Percentiles rank a stretch among this genome's conserved stretches.
phyloP scores from a whole-genome alignment of 2,329 filamentous ascomycete species.

The Trichoderma sp. region DNA sequence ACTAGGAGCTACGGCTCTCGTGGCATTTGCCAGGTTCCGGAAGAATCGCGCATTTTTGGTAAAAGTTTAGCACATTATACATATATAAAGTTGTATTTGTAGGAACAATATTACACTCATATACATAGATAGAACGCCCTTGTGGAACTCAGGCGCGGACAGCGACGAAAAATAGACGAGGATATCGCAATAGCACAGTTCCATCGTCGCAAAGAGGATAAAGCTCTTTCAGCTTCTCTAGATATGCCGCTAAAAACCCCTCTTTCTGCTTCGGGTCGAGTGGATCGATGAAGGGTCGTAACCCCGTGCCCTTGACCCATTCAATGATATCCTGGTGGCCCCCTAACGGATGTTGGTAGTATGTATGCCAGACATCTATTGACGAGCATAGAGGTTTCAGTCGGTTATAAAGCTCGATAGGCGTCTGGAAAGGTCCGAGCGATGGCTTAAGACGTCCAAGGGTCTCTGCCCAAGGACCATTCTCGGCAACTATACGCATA shows the following conservation, averaged over 20 bases:
- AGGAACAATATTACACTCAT: background rate
- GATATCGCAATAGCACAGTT: conserved; percentile 53
- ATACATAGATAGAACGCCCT: background rate
- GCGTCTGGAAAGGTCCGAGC: conserved; percentile 48
- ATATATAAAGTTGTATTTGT: background rate
- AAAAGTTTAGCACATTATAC: conserved; percentile 16
- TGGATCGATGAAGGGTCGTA: conserved; percentile 52
- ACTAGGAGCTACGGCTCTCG: conserved; percentile 41
- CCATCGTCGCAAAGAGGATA: conserved; percentile 49
- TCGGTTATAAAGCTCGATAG: conserved; percentile 46
- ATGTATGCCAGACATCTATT: conserved; percentile 53
- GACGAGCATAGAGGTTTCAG: conserved; percentile 40
- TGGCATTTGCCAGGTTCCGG: conserved; percentile 41
- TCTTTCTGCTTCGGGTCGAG: conserved; percentile 40
- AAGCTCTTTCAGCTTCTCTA: conserved; percentile 38
- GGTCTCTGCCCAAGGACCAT: conserved; percentile 37
- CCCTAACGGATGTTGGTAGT: conserved; percentile 51
- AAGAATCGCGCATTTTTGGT: conserved; percentile 36
- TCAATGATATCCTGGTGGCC: conserved; percentile 51
- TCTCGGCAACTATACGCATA: conserved; percentile 45
- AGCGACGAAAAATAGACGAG: conserved; percentile 54
- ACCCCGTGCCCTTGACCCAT: conserved; percentile 57
- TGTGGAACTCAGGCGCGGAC: conserved; percentile 11
- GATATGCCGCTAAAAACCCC: conserved; percentile 47
- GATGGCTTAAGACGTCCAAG: conserved; percentile 33